These are phyloP conservation scores for thale cress (Arabidopsis thaliana) DNA, from an alignment of 345 rosid species.

Conservation along the genomic window DNA sequence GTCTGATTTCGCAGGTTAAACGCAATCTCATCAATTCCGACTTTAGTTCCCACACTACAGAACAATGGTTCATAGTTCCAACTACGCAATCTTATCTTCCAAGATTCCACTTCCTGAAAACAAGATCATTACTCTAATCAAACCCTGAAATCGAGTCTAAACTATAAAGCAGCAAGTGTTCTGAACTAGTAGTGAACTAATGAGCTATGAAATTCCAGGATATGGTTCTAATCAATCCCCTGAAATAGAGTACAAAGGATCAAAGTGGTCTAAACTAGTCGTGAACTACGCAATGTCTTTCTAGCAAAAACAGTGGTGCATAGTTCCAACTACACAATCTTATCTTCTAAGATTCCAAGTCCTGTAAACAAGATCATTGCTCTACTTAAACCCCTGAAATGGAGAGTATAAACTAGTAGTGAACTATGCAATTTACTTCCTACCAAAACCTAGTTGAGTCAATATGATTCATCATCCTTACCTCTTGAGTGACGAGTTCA, in stretches of 20 bases:
- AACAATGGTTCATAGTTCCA: conserved; percentile 86
- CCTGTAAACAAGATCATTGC: conserved; percentile 47
- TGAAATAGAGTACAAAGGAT: too few species aligned
- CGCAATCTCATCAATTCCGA: conserved; percentile 67
- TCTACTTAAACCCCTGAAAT: too few species aligned
- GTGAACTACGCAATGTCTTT: neutral
- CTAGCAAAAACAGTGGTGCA: conserved; percentile 38
- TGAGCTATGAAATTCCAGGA: conserved; percentile 49
- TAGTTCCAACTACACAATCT: conserved; percentile 78
- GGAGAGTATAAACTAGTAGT: too few species aligned
- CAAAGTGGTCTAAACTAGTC: neutral
- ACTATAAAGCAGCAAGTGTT: neutral
- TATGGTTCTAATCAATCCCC: neutral
- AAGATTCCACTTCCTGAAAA: conserved; percentile 60
- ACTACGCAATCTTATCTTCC: conserved; percentile 64
- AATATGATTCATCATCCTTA: conserved; percentile 15
- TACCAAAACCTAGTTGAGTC: too few species aligned
- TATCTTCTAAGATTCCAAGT: conserved; percentile 58
- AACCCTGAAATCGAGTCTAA: neutral
- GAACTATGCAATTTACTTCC: too few species aligned
- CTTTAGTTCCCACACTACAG: conserved; percentile 71
- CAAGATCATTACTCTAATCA: conserved; percentile 12
- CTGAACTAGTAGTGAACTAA: too few species aligned
- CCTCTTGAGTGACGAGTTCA: conserved; percentile 76
- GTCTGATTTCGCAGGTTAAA: conserved; percentile 68